phyloP scores from a whole-genome alignment of 371 early-diverging fungal genomes.

The Cokeromyces recurvatus region DNA sequence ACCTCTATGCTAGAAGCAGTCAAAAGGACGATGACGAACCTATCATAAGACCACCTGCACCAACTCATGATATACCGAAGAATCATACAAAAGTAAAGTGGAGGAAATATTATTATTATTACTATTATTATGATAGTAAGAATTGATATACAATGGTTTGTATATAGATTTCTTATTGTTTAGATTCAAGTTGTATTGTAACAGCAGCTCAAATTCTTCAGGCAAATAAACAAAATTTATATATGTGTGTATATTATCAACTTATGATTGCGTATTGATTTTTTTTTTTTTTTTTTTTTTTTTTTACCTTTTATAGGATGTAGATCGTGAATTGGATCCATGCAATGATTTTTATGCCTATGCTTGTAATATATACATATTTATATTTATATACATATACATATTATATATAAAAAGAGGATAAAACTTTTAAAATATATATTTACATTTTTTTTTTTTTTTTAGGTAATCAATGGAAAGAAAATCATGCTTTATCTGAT shows the following conservation, averaged over 20 bases:
- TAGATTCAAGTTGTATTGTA: slow-evolving; percentile 35
- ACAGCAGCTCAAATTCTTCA: slow-evolving; percentile 44
- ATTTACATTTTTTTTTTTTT: too few species aligned
- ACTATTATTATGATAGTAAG: too few species aligned
- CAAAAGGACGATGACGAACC: slow-evolving; percentile 12
- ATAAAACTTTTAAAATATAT: too few species aligned
- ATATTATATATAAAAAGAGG: too few species aligned
- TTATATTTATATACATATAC: too few species aligned
- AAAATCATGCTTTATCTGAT: slow-evolving; percentile 22
- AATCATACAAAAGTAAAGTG: too few species aligned
- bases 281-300: background rate
- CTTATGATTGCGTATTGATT: too few species aligned
- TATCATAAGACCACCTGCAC: slow-evolving; percentile 14
- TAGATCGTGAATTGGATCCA: slow-evolving; percentile 42
- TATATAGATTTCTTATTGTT: too few species aligned
- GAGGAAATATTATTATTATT: too few species aligned
- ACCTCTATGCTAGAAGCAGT: slow-evolving; percentile 39
- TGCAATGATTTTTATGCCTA: slow-evolving; percentile 50
- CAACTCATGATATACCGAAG: slow-evolving; percentile 14
- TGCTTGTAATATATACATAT: slow-evolving; percentile 14
- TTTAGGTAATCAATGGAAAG: slow-evolving; percentile 21
- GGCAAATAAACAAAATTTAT: slow-evolving; percentile 7
- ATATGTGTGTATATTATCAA: too few species aligned
- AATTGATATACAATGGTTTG: too few species aligned
- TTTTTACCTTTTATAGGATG: slow-evolving; percentile 17